phyloP scores from a whole-genome alignment of 345 rosid species.

The Erysimum cheiranthoides region DNA sequence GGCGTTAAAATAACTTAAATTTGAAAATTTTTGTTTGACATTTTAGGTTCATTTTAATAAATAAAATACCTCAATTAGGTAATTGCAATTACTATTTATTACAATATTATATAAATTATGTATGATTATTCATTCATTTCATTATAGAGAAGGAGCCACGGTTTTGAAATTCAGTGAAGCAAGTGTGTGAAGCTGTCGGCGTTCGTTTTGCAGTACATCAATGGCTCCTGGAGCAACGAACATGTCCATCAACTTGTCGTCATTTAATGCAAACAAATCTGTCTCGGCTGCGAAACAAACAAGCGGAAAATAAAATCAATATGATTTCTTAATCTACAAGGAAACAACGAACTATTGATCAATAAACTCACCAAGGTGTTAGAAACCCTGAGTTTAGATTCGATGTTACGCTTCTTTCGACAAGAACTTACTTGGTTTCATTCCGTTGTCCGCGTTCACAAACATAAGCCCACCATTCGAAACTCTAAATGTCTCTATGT shows the following conservation, averaged over 20 bases:
- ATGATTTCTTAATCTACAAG: neutral
- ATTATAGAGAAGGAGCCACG: constrained; percentile 74
- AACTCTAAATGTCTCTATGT: constrained; percentile 56
- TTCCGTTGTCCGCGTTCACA: constrained; percentile 61
- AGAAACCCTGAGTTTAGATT: constrained; percentile 90
- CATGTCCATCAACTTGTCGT: constrained; percentile 95
- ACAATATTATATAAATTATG: no score
- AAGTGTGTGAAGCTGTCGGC: constrained; percentile 80
- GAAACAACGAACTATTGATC: neutral
- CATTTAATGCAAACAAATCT: constrained; percentile 80
- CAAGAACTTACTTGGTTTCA: constrained; percentile 74
- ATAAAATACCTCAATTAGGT: no score
- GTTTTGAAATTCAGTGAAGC: constrained; percentile 86
- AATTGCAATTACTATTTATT: no score
- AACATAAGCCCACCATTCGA: constrained; percentile 68
- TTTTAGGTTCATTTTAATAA: no score
- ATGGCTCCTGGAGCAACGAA: constrained; percentile 92
- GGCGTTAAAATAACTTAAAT: no score
- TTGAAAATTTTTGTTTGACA: no score
- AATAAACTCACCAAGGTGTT: constrained; percentile 80
- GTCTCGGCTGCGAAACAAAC: constrained; percentile 68
- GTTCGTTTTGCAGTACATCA: constrained; percentile 70
- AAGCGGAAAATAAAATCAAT: constrained; percentile 14
- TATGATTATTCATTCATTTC: constrained; percentile 30
- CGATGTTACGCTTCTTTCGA: constrained; percentile 88